Base-by-base conservation (phyloP, 192 early-diverging fungal genomes). In the Gryganskiella cystojenkinii region DNA sequence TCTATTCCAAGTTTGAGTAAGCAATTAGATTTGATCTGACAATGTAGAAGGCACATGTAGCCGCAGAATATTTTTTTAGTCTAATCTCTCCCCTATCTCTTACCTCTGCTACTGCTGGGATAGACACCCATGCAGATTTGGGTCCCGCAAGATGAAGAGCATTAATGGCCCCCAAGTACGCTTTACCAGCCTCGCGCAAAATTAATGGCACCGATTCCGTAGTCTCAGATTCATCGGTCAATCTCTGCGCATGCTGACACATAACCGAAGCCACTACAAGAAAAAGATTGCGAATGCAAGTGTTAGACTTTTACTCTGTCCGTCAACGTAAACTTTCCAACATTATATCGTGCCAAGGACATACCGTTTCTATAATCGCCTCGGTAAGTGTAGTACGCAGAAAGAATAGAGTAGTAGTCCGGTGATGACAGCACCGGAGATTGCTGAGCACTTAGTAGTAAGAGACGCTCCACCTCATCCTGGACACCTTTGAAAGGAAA, bases 311-410 rank as follows among this genome's bases (percentile, higher is more conserved):
- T 35, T 57, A 9, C 10, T n/a, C n/a, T n/a, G n/a, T n/a, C n/a
- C n/a, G n/a, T n/a, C n/a, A n/a, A n/a, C n/a, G n/a, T n/a, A n/a
- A n/a, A n/a, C n/a, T n/a, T n/a, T n/a, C n/a, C n/a, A n/a, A n/a
- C n/a, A n/a, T n/a, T n/a, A n/a, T n/a, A n/a, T n/a, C n/a, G n/a
- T n/a, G n/a, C n/a, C n/a, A n/a, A n/a, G n/a, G n/a, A n/a, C n/a
- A 24, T 78, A 78, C 74, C 74, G 40, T 69, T 78, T 28, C 55
- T 68, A 28, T 62, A 64, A 43, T 78, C 74, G 31, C 67, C 65
- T 10, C 49, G 45, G 49, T 78, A 78, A 10, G 50, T 37, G 33
- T 78, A 64, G 31, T 64, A 78, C 2, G 66, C 59, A 17, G 63
- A 68, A 7, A 78, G 61, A 9, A 46, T 43, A 8, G 40, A 31